Evolutionary conservation across 768 basidiomycete species (phyloP).

Genomic region (Suillus hirtellus): DNA sequence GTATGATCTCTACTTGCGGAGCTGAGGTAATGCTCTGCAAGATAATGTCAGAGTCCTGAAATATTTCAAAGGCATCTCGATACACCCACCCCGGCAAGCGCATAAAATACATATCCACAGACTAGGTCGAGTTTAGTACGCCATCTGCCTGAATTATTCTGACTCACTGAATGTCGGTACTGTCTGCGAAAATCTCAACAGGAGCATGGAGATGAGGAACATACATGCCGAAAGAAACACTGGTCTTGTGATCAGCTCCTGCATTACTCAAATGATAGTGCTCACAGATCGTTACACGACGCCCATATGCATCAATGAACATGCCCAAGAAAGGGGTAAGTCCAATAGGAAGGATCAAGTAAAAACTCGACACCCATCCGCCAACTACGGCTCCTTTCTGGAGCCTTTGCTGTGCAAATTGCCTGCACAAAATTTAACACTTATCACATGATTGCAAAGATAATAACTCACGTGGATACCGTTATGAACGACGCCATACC

Average conservation of each 20-base stretch:
- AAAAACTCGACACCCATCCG: constrained; percentile 47
- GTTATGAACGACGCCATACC: constrained; percentile 45
- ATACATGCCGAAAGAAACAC: constrained; percentile 41
- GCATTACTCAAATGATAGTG: background rate
- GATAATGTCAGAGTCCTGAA: background rate
- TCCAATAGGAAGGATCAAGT: constrained; percentile 40
- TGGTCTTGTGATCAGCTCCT: constrained; percentile 14
- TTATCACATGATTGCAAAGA: background rate
- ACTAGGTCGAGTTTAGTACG: constrained; percentile 23
- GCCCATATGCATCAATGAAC: constrained; percentile 41
- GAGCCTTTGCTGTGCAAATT: constrained; percentile 43
- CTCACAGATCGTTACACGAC: constrained; percentile 41
- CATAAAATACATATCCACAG: constrained; percentile 44
- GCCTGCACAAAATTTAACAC: constrained; percentile 24
- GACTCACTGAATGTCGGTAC: constrained; percentile 39
- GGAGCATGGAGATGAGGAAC: constrained; percentile 43
- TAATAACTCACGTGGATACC: constrained; percentile 39
- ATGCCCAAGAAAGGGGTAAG: constrained; percentile 43
- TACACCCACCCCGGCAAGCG: constrained; percentile 36
- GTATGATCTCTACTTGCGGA: constrained; percentile 45
- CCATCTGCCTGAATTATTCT: background rate
- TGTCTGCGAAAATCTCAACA: constrained; percentile 39
- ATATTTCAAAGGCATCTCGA: background rate
- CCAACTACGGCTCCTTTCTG: constrained; percentile 44
- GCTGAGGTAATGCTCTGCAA: constrained; percentile 39